A percentile compares a stretch with the other conserved stretches of the same genome.
Conservation (phyloP, 2,329 filamentous ascomycete genomes). For the Trichocomaceae sp. region DNA sequence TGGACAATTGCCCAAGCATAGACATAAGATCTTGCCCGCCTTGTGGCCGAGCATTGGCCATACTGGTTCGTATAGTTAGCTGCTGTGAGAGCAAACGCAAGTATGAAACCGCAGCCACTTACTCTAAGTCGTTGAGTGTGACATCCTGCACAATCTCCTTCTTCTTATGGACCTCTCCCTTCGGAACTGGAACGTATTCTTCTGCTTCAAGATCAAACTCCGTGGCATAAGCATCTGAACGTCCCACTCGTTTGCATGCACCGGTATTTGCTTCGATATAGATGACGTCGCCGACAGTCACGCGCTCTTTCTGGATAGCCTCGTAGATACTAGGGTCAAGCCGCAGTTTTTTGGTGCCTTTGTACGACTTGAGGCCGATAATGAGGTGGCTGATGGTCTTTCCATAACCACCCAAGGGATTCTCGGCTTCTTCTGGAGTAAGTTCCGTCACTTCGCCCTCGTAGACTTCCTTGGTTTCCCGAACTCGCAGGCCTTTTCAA, state of each 20-base stretch:
- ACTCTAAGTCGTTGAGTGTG: conserved; percentile 87
- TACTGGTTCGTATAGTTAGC: conserved; percentile 25
- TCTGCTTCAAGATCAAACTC: conserved; percentile 98
- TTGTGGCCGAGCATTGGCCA: conserved; percentile 90
- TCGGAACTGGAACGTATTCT: conserved; percentile 97
- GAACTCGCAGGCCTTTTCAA: conserved; percentile 66
- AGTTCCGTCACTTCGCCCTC: conserved; percentile 98
- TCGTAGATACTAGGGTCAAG: conserved; percentile 98
- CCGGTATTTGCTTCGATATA: conserved; percentile 99
- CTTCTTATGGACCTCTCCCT: conserved; percentile 99
- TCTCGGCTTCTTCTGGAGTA: conserved; percentile 95
- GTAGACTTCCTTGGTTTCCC: conserved; percentile 98
- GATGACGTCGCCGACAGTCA: conserved; percentile 92
- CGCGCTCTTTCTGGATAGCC: conserved; percentile 96
- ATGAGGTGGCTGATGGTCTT: conserved; percentile 95
- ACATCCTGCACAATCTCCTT: conserved; percentile 99
- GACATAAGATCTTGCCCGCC: conserved; percentile 99
- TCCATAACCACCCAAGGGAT: conserved; percentile 91
- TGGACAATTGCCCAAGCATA: conserved; percentile 99
- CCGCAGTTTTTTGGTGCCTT: conserved; percentile 94
- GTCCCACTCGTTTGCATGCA: conserved; percentile 91
- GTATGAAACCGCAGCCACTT: background rate
- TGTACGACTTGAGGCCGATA: conserved; percentile 89
- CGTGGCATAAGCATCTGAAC: conserved; percentile 93
- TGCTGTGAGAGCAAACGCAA: background rate